Base-by-base conservation (phyloP, 176 grass and related monocot genomes). In the Secale cereale region DNA sequence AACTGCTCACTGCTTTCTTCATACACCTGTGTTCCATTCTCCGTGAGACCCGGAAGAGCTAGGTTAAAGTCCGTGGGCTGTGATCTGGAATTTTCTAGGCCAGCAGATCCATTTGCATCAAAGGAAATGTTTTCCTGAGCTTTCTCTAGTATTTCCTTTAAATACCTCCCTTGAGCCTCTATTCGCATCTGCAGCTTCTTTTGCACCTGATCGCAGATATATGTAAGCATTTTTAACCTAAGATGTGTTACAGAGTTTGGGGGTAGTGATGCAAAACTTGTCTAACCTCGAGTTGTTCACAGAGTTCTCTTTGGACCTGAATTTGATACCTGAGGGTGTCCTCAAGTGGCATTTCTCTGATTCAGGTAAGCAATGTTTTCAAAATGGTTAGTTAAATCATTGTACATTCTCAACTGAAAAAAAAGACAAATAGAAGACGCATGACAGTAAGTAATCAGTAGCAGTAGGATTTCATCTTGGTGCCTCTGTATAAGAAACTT, bases 161-260 rank as follows among this genome's bases (percentile, higher is more conserved):
- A 77, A 62, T 99, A 99, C 77, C 88, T 99, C 59, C 91, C 93
- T 99, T 99, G 97, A 12, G 93, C 91, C 60, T 96, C 93, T 59
- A 98, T 98, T 92, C 97, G 70, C 84, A 87, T 89, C 66, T 98
- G 97, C 65, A 98, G 78, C 83, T 95, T 98, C 87, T 94, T 98
- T 76, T 98, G 97, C 72, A 98, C 93, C 97, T 98, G 83, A 70
- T 74, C 28, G 11, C 10, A 84, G 43, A 83, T 61, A 68, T 43
- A 79, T 69, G 39, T 33, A 62, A 67, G 13, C 9, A 69, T 40
- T 46, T 74, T 48, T 59, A 67, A 27, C 13, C 2, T 69, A 20
- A 6, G 7, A 2, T 17, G 41, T 54, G 60, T 23, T 83, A 62
- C 36, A n/a, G 65, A 78, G 23, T 59, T 50, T 62, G 22, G 46